Evolutionary conservation across 805 yeast genomes (phyloP), one percentile per base, ranked within the genome.

Genomic region (Yarrowia porcina): DNA sequence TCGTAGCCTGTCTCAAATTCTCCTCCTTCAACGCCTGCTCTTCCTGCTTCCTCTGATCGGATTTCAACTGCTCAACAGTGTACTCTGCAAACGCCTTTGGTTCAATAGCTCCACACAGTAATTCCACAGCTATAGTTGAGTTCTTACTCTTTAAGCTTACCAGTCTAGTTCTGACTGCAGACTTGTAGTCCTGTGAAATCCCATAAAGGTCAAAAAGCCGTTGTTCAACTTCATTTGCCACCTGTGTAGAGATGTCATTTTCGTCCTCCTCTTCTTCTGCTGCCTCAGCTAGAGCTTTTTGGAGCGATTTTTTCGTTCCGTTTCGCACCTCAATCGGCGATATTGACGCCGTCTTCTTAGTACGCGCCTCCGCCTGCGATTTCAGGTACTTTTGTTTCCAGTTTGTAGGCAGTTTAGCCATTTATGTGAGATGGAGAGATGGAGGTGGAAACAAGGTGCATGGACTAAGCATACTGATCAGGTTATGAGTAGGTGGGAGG

Each of bases 331-430:
- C 54, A 1, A 33, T 9, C 8, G 63, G 54, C 23, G 63, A 59
- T 23, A 45, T 23, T 15, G 63, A 4, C 17, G 54, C 4, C 1
- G 13, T n/a, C 25, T 44, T 42, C 13, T 45, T 45, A 7, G 56
- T 36, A 23, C 44, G 33, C 1, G 52, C 63, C 21, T 44, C 54
- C n/a, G 49, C 61, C 44, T 59, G 41, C 21, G 42, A 33, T 21
- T 42, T 45, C 11, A 44, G 63, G 44, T 59, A 59, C 36, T 59
- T 59, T 33, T 59, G 63, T 11, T 59, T 59, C 63, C 63, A 59
- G 44, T 59, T 59, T n/a, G 63, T 45, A 6, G 63, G 63, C 42
- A 59, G 35, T 17, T 57, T 57, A 5, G 62, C 50, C 62, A 57
- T 57, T 27, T 32, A 41, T 20, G 45, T 17, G 44, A 21, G 36